These are phyloP conservation scores for Plectosphaerella cucumerina DNA, from an alignment of 2,329 filamentous ascomycete genomes.

Conservation along the genomic window DNA sequence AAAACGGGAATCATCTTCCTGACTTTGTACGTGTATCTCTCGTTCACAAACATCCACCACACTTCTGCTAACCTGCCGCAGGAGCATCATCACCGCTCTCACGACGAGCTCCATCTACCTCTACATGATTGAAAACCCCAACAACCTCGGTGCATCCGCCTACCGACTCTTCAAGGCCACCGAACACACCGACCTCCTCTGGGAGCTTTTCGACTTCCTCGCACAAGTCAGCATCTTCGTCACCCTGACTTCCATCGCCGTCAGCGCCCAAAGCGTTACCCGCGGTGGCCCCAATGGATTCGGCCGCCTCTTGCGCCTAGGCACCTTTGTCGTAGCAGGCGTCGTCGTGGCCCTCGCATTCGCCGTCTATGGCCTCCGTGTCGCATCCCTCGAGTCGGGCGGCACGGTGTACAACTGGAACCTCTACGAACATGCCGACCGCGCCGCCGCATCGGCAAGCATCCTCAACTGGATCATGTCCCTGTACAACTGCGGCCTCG, in stretches of 20 bases:
- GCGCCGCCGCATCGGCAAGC: not conserved
- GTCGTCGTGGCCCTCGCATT: not conserved
- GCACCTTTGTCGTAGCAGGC: not conserved
- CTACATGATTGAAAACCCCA: not conserved
- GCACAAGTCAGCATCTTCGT: not conserved
- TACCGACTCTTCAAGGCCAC: not conserved
- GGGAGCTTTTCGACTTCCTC: not conserved
- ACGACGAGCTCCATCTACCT: not conserved
- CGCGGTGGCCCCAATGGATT: not conserved
- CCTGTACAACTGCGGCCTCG: not conserved
- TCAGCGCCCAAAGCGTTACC: not conserved
- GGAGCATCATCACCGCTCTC: not conserved
- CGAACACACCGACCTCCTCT: not conserved
- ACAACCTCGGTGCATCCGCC: not conserved
- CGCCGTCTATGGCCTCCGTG: not conserved
- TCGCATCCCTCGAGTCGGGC: not conserved
- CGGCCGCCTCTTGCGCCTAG: not conserved
- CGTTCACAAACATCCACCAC: no score
- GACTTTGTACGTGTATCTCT: not conserved
- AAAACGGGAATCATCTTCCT: not conserved
- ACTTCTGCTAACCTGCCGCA: not conserved
- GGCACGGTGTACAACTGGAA: not conserved
- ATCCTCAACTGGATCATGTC: not conserved
- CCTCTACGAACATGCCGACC: not conserved
- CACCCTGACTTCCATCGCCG: not conserved